Percentiles rank a stretch among this genome's conserved stretches.
These are phyloP conservation scores for Physcomitrellopsis africana DNA, from an alignment of 225 moss, liverwort and hornwort species.

Conservation along the genomic window DNA sequence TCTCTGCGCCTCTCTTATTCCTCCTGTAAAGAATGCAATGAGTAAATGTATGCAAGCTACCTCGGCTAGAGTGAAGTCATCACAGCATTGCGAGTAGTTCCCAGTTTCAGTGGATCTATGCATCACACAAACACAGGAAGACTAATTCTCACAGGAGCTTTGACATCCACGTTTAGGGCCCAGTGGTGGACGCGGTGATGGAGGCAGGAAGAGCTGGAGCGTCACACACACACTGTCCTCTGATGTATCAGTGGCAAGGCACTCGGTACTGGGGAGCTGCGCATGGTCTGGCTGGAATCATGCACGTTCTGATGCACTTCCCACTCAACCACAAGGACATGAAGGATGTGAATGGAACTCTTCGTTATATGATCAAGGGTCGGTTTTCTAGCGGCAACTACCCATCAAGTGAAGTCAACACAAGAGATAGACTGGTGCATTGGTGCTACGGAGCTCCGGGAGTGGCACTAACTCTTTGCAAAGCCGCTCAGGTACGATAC, in stretches of 20 bases:
- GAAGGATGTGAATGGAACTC: constrained; percentile 81
- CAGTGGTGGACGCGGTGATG: constrained; percentile 83
- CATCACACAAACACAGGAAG: neutral
- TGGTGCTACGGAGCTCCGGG: constrained; percentile 98
- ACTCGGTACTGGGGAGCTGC: constrained; percentile 98
- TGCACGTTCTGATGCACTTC: constrained; percentile 87
- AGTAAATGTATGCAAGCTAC: neutral
- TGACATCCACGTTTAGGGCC: constrained; percentile 59
- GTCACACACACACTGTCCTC: constrained; percentile 70
- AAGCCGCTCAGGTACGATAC: constrained; percentile 73
- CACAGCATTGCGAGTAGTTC: constrained; percentile 3
- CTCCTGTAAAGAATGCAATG: neutral
- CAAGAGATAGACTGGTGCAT: constrained; percentile 81
- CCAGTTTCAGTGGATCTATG: constrained; percentile 1
- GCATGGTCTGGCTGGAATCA: constrained; percentile 88
- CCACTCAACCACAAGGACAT: constrained; percentile 71
- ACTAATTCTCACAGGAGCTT: neutral
- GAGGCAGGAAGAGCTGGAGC: constrained; percentile 93
- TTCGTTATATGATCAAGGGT: constrained; percentile 81
- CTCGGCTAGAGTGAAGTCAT: neutral
- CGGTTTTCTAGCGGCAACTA: constrained; percentile 83
- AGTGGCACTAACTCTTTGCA: constrained; percentile 82
- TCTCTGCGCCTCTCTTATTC: neutral
- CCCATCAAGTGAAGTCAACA: constrained; percentile 87
- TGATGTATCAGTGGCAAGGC: constrained; percentile 98